These are phyloP conservation scores for Croton laevigatus DNA, from an alignment of 441 rosid species.

Conservation along the genomic window DNA sequence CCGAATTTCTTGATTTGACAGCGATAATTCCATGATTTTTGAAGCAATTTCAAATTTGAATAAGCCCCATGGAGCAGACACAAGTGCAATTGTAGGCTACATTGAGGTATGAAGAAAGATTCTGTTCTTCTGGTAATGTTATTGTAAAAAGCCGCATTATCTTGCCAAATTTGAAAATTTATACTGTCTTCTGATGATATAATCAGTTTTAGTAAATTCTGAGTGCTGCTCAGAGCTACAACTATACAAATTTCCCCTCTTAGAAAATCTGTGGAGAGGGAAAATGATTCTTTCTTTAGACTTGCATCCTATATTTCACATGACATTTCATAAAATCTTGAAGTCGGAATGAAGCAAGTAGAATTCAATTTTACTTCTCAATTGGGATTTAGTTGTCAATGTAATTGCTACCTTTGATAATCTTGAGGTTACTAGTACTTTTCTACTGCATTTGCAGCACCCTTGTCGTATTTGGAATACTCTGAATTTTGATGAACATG, in stretches of 20 bases:
- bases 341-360: not conserved
- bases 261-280: constrained; percentile 11
- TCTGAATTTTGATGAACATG: constrained; percentile 9
- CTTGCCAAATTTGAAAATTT: constrained; percentile 1
- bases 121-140: not conserved
- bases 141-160: not conserved
- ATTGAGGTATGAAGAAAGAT: constrained; percentile 43
- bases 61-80: constrained; percentile 48
- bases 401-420: not conserved
- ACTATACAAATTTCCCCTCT: not conserved
- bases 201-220: not conserved
- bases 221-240: constrained; percentile 8
- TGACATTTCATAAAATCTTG: not conserved
- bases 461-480: not conserved
- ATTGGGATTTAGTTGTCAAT: not conserved
- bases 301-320: not conserved
- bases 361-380: not conserved
- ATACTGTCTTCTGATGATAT: constrained; percentile 1
- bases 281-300: not conserved
- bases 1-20: constrained; percentile 18
- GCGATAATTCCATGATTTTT: constrained; percentile 53
- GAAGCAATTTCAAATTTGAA: constrained; percentile 55
- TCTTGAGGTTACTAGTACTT: not conserved
- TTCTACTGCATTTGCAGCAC: not conserved
- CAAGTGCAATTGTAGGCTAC: constrained; percentile 44